phyloP scores from a whole-genome alignment of 2,329 filamentous ascomycete genomes.

The Penicillium crustosum region DNA sequence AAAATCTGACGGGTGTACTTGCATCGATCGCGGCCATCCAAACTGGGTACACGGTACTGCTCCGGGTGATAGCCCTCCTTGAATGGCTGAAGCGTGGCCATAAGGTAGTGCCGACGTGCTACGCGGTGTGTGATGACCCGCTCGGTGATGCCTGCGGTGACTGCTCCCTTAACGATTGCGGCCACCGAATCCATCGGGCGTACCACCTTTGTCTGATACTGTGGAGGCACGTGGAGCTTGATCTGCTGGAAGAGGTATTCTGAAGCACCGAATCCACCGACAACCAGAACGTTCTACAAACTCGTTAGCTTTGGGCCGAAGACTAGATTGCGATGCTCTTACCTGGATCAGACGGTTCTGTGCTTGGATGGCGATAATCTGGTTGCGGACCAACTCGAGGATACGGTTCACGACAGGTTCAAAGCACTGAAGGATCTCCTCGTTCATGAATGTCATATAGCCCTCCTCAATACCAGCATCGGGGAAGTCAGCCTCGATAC shows the following conservation, averaged over 20 bases:
- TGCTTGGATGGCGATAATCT: conserved; percentile 98
- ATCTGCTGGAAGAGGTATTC: conserved; percentile 99
- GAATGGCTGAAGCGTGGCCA: conserved; percentile 98
- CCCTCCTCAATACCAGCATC: conserved; percentile 98
- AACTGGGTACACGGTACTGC: conserved; percentile 91
- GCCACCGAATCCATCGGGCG: conserved; percentile 98
- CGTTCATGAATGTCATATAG: conserved; percentile 99
- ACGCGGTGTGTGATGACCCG: conserved; percentile 95
- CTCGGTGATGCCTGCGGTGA: conserved; percentile 96
- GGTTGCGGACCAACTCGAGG: conserved; percentile 90
- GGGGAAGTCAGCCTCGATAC: conserved; percentile 96
- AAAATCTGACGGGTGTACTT: conserved; percentile 99
- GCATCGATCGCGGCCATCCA: conserved; percentile 97
- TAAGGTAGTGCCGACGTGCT: conserved; percentile 94
- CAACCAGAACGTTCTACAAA: conserved; percentile 80
- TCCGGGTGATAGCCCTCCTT: conserved; percentile 98
- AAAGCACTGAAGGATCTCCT: conserved; percentile 98
- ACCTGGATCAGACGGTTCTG: conserved; percentile 88
- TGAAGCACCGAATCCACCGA: conserved; percentile 96
- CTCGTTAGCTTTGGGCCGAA: conserved; percentile 19
- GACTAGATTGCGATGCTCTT: conserved; percentile 23
- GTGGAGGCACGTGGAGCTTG: conserved; percentile 94
- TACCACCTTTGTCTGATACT: conserved; percentile 98
- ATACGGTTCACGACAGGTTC: conserved; percentile 98
- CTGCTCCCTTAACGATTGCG: conserved; percentile 96